Percentiles rank a stretch among this genome's conserved stretches.
Conservation (phyloP, 129 eudicot species). For the Escallonia herrerae region DNA sequence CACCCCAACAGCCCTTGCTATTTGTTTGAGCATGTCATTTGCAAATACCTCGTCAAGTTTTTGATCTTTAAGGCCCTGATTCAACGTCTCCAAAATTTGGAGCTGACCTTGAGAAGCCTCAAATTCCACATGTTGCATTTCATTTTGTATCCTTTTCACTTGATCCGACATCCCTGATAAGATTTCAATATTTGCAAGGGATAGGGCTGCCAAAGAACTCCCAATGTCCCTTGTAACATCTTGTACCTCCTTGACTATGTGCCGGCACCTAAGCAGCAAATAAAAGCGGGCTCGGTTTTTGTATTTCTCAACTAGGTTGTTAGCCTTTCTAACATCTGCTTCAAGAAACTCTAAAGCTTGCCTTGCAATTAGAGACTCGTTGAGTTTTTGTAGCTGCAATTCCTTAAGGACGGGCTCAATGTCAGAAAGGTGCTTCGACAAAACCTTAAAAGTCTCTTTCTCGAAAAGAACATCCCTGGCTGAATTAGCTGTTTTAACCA, state of each 20-base stretch:
- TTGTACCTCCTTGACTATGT: conserved; percentile 63
- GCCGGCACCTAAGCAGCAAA: conserved; percentile 42
- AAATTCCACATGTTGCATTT: conserved; percentile 55
- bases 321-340: conserved; percentile 47
- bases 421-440: conserved; percentile 46
- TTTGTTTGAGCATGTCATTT: conserved; percentile 44
- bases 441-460: conserved; percentile 50
- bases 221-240: conserved; percentile 55
- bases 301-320: conserved; percentile 48
- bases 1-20: conserved; percentile 57
- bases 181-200: conserved; percentile 41
- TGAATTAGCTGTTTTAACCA: conserved; percentile 53
- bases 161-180: conserved; percentile 45
- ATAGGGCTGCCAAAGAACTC: conserved; percentile 35
- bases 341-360: conserved; percentile 59
- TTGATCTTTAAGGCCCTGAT: conserved; percentile 38
- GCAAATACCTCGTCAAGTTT: conserved; percentile 47
- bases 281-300: conserved; percentile 49
- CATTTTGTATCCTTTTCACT: conserved; percentile 40
- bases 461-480: conserved; percentile 53
- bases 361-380: conserved; percentile 45
- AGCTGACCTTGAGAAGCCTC: conserved; percentile 35
- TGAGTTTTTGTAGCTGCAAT: conserved; percentile 35
- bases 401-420: conserved; percentile 47
- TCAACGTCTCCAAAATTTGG: conserved; percentile 41